Percentiles rank a stretch among this genome's conserved stretches.
phyloP scores from a whole-genome alignment of 306 rosid species.

The Mimosa bimucronata region DNA sequence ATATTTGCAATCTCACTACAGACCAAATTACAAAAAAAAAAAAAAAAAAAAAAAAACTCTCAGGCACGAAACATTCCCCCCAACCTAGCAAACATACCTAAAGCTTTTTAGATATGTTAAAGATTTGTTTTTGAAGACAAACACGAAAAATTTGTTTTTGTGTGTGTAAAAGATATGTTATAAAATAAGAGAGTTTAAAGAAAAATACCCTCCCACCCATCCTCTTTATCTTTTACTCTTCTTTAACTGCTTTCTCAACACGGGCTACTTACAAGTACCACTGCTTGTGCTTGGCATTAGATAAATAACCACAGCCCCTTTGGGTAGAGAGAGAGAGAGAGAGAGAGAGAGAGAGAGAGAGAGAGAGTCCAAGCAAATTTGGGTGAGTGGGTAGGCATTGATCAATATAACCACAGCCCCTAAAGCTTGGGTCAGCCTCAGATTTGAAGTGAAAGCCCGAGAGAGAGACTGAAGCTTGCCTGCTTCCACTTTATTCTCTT shows the following conservation, averaged over 20 bases:
- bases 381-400: slow-evolving; percentile 39
- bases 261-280: slow-evolving; percentile 15
- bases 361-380: slow-evolving; percentile 33
- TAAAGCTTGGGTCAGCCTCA: slow-evolving; percentile 62
- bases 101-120: slow-evolving; percentile 3
- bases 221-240: slow-evolving; percentile 37
- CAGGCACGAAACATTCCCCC: slow-evolving; percentile 44
- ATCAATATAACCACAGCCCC: slow-evolving; percentile 46
- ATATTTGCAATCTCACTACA: slow-evolving; percentile 22
- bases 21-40: slow-evolving; percentile 22
- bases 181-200: slow-evolving; percentile 22
- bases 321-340: slow-evolving; percentile 47
- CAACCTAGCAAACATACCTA: slow-evolving; percentile 2
- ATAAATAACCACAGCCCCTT: slow-evolving; percentile 45
- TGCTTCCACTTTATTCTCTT: slow-evolving; percentile 63
- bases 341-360: neutral
- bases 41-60: neutral
- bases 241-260: slow-evolving; percentile 39
- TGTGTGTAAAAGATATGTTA: slow-evolving; percentile 14
- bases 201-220: neutral
- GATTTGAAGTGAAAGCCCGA: slow-evolving; percentile 62
- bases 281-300: slow-evolving; percentile 27
- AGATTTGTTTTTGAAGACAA: neutral
- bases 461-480: slow-evolving; percentile 42
- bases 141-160: neutral